Evolutionary conservation across 305 asterid genomes (phyloP).

Genomic region (Withania somnifera): DNA sequence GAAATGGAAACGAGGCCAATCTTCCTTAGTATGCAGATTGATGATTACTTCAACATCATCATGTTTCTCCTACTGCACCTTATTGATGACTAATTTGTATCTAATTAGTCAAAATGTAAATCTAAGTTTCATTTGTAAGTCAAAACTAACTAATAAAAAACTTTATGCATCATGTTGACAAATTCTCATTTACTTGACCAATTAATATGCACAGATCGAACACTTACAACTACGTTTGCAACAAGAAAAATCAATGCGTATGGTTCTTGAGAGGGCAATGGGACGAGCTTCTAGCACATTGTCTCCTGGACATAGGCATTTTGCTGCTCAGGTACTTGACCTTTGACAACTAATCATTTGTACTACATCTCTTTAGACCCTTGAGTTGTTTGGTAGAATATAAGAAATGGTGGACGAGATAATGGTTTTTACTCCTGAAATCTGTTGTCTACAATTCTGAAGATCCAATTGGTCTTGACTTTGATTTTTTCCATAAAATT

Average conservation of each 20-base stretch:
- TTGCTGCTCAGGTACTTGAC: slow-evolving; percentile 39
- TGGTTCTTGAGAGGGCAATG: slow-evolving; percentile 55
- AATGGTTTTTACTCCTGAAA: background rate
- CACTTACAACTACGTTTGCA: slow-evolving; percentile 38
- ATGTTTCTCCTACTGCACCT: background rate
- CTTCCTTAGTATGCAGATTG: background rate
- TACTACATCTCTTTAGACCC: background rate
- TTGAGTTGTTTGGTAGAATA: background rate
- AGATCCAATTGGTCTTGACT: background rate
- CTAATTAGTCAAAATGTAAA: background rate
- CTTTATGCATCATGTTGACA: background rate
- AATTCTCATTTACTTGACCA: background rate
- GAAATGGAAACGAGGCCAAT: background rate
- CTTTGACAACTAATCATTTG: background rate
- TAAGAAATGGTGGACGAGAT: background rate
- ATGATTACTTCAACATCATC: background rate
- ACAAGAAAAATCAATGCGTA: slow-evolving; percentile 48
- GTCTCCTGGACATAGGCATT: slow-evolving; percentile 53
- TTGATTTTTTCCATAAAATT: background rate
- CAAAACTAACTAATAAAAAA: background rate
- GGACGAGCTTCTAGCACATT: slow-evolving; percentile 56
- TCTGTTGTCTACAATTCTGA: background rate
- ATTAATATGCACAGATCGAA: slow-evolving; percentile 36
- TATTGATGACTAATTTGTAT: background rate
- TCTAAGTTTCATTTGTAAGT: background rate